Conservation (phyloP, 2,329 filamentous ascomycete genomes). For the Gyromitra esculenta region DNA sequence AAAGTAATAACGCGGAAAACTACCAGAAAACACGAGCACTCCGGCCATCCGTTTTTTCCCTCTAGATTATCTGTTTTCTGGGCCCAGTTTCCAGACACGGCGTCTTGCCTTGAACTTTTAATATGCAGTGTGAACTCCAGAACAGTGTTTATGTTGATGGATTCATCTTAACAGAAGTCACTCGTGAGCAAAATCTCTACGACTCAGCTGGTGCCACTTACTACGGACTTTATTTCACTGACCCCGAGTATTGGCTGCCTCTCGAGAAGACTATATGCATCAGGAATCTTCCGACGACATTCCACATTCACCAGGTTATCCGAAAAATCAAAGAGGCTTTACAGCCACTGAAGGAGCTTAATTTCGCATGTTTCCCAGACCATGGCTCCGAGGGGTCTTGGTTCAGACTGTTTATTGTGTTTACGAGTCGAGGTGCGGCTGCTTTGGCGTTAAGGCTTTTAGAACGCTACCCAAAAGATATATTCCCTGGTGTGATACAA, state of each 20-base stretch:
- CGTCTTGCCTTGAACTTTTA: neutral
- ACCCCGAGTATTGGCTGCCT: slow-evolving; percentile 15
- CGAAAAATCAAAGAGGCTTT: neutral
- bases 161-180: slow-evolving; percentile 11
- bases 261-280: neutral
- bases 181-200: neutral
- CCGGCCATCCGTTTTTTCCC: too few relatives aligned
- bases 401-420: neutral
- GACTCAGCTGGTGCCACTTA: neutral
- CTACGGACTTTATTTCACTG: slow-evolving; percentile 9
- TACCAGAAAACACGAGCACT: too few relatives aligned
- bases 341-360: neutral
- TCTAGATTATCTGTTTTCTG: too few relatives aligned
- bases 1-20: too few relatives aligned
- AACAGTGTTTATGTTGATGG: neutral
- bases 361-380: slow-evolving; percentile 14
- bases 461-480: neutral
- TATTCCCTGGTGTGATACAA: neutral
- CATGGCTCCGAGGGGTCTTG: neutral
- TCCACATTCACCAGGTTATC: neutral
- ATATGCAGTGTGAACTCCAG: slow-evolving; percentile 8
- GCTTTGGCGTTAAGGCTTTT: neutral
- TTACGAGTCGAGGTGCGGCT: neutral
- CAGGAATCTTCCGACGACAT: neutral
- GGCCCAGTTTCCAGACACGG: too few relatives aligned